phyloP scores from a whole-genome alignment of 495 filamentous ascomycete genomes.

The Penicillium arizonense region DNA sequence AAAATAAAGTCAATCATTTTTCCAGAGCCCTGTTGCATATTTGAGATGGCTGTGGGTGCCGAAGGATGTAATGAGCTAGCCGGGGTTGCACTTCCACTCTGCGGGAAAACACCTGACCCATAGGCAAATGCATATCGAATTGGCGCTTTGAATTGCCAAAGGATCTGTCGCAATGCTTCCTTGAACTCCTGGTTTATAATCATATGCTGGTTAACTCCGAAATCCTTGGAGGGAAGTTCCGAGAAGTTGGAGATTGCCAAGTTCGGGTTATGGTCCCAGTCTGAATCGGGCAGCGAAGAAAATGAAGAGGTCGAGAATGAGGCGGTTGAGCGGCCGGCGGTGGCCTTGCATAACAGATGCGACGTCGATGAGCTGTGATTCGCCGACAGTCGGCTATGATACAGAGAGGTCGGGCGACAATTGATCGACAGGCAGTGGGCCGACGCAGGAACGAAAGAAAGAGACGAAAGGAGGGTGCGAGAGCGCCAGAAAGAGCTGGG shows the following conservation, averaged over 20 bases:
- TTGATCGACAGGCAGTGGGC: conserved; percentile 30
- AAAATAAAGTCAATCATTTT: conserved; percentile 99
- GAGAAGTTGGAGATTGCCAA: conserved; percentile 74
- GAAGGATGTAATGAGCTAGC: conserved; percentile 65
- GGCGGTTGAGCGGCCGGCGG: conserved; percentile 12
- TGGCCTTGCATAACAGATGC: conserved; percentile 16
- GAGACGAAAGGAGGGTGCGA: conserved; percentile 15
- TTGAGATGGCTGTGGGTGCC: conserved; percentile 70
- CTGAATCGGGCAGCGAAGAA: conserved; percentile 32
- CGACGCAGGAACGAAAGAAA: conserved; percentile 20
- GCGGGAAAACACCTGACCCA: conserved; percentile 93
- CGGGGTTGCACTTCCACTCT: conserved; percentile 53
- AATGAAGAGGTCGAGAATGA: conserved; percentile 39
- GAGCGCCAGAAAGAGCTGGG: conserved; percentile 25
- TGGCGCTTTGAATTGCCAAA: conserved; percentile 90
- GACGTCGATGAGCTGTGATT: conserved; percentile 10
- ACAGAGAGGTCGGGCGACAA: conserved; percentile 13
- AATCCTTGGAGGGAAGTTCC: conserved; percentile 83
- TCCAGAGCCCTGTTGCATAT: conserved; percentile 77
- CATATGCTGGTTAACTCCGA: conserved; percentile 95
- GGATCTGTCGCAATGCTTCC: conserved; percentile 78
- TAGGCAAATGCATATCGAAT: conserved; percentile 97
- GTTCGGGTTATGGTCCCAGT: conserved; percentile 82
- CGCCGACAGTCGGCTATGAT: conserved; percentile 19
- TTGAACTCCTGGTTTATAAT: conserved; percentile 92